Percentiles rank a stretch among this genome's conserved stretches.
phyloP scores from a whole-genome alignment of 768 basidiomycete species.

The Trametes elegans region DNA sequence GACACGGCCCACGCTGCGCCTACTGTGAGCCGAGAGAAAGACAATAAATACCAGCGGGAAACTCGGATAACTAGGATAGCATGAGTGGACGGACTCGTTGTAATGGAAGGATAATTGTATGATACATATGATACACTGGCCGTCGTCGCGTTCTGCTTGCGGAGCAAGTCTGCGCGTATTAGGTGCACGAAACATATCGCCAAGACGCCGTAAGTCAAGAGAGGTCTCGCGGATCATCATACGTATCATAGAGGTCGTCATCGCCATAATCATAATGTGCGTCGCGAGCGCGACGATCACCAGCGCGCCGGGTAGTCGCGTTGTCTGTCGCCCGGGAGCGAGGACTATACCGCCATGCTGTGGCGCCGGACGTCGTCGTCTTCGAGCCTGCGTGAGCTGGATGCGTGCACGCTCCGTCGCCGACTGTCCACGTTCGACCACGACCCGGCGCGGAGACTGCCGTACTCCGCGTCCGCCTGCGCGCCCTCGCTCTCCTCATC shows the following conservation, averaged over 20 bases:
- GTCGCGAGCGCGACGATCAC: conserved; percentile 5
- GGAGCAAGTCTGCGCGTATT: conserved; percentile 8
- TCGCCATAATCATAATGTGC: conserved; percentile 17
- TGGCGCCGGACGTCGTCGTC: conserved; percentile 59
- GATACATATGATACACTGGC: conserved; percentile 20
- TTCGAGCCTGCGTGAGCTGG: conserved; percentile 34
- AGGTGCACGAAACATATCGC: conserved; percentile 6
- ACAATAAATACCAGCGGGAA: background rate
- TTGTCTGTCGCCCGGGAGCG: too few relatives aligned
- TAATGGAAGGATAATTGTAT: background rate
- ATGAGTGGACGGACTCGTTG: background rate
- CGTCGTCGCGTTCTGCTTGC: background rate
- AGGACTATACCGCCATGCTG: conserved; percentile 56
- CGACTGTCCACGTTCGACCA: conserved; percentile 62
- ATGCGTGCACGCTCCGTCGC: conserved; percentile 39
- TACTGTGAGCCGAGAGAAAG: background rate
- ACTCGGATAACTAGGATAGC: background rate
- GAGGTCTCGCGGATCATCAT: conserved; percentile 18
- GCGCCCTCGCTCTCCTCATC: conserved; percentile 65
- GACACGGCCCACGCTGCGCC: too few relatives aligned
- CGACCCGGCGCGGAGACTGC: conserved; percentile 28
- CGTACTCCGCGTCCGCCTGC: conserved; percentile 70
- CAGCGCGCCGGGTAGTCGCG: conserved; percentile 11
- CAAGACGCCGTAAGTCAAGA: conserved; percentile 3
- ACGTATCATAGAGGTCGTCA: conserved; percentile 15